These are phyloP conservation scores for Carex sylvatica DNA, from an alignment of 202 grass and related monocot species.

Conservation along the genomic window DNA sequence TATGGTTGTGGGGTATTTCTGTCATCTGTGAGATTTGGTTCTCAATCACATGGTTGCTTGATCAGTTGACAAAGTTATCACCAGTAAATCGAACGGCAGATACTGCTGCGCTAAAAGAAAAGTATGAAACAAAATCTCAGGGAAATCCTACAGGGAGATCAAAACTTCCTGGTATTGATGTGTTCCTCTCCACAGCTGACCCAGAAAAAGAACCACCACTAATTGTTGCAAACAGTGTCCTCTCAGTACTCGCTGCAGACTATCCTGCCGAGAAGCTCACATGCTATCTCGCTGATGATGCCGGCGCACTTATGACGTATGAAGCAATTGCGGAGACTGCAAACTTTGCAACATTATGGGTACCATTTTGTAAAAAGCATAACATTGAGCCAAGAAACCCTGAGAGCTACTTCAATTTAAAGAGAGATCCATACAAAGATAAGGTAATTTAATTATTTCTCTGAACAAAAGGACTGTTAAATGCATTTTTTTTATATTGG, in stretches of 20 bases:
- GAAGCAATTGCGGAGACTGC: slow-evolving; percentile 68
- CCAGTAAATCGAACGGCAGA: slow-evolving; percentile 63
- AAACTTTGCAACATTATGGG: slow-evolving; percentile 73
- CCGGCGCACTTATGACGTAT: slow-evolving; percentile 60
- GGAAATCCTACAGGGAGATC: slow-evolving; percentile 43
- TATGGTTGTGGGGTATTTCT: slow-evolving; percentile 80
- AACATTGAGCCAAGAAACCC: slow-evolving; percentile 56
- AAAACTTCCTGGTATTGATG: slow-evolving; percentile 43
- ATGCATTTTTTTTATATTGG: neutral
- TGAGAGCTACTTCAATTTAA: slow-evolving; percentile 86
- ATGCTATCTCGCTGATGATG: slow-evolving; percentile 80
- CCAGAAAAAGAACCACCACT: slow-evolving; percentile 74
- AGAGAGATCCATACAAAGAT: slow-evolving; percentile 53
- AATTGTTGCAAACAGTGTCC: slow-evolving; percentile 62
- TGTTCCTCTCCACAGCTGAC: slow-evolving; percentile 76
- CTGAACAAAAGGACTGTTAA: neutral
- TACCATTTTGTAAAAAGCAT: slow-evolving; percentile 82
- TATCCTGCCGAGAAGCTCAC: slow-evolving; percentile 56
- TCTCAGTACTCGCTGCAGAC: slow-evolving; percentile 73
- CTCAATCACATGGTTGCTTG: slow-evolving; percentile 69
- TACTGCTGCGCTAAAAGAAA: slow-evolving; percentile 42
- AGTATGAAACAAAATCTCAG: slow-evolving; percentile 40
- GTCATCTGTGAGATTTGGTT: slow-evolving; percentile 86
- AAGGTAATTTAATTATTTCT: slow-evolving; percentile 10
- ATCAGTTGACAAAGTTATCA: slow-evolving; percentile 66